phyloP scores from a whole-genome alignment of 129 eudicot species.

The Lonicera japonica region DNA sequence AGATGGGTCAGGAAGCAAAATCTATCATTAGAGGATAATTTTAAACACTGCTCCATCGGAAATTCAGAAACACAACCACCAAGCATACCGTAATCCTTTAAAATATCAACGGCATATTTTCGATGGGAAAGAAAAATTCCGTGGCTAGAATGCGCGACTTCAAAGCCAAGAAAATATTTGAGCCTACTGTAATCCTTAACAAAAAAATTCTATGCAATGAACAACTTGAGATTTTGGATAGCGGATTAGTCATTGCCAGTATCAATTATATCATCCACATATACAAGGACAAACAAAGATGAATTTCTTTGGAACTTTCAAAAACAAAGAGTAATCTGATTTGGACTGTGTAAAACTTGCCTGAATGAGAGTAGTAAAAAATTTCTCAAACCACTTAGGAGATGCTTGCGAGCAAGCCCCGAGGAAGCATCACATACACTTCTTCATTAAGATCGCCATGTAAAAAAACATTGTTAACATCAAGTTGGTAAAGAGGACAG shows the following conservation, averaged over 20 bases:
- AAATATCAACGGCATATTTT: not conserved
- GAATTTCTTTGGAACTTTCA: too few relatives aligned
- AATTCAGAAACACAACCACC: not conserved
- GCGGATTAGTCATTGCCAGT: too few relatives aligned
- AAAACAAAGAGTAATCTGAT: not conserved
- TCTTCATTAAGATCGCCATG: slow-evolving; percentile 8
- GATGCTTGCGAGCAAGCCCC: not conserved
- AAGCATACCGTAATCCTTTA: not conserved
- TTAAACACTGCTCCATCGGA: slow-evolving; percentile 1
- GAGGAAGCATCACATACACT: slow-evolving; percentile 9
- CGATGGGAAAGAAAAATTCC: slow-evolving; percentile 2
- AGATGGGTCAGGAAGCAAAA: too few relatives aligned
- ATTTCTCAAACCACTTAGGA: slow-evolving; percentile 6
- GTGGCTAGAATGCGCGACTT: not conserved
- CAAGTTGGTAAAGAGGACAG: not conserved
- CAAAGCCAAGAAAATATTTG: slow-evolving; percentile 9
- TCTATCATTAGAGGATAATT: too few relatives aligned
- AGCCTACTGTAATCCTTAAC: slow-evolving; percentile 8
- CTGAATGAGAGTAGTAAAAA: not conserved
- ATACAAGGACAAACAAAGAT: not conserved
- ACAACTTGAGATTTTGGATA: too few relatives aligned
- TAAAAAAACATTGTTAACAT: slow-evolving; percentile 21
- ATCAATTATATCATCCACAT: too few relatives aligned
- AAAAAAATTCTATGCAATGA: not conserved
- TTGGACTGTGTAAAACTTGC: not conserved